A percentile compares a stretch with the other conserved stretches of the same genome.
phyloP scores from a whole-genome alignment of 2,329 filamentous ascomycete genomes.

The Diaporthe capsici region DNA sequence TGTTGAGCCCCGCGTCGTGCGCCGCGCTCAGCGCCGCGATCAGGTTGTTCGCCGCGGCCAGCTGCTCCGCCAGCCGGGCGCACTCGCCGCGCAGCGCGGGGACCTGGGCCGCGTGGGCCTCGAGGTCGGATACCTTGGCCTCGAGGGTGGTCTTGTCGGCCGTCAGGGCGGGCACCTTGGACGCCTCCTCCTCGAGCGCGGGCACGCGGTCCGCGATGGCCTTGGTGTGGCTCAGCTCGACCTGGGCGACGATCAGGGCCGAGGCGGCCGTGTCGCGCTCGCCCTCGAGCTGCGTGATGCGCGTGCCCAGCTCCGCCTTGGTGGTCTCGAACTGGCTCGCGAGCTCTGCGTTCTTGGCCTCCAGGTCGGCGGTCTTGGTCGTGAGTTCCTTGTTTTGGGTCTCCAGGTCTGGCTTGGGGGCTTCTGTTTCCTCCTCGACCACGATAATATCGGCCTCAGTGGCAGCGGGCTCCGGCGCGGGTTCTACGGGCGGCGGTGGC shows the following conservation, averaged over 20 bases:
- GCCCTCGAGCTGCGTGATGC: slow-evolving; percentile 23
- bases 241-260: slow-evolving; percentile 25
- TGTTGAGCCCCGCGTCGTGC: slow-evolving; percentile 5
- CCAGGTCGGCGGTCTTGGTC: slow-evolving; percentile 29
- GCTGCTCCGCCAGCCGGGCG: slow-evolving; percentile 39
- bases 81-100: slow-evolving; percentile 34
- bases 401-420: slow-evolving; percentile 4
- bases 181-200: slow-evolving; percentile 31
- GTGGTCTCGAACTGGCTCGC: slow-evolving; percentile 11
- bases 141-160: slow-evolving; percentile 36
- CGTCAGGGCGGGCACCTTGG: slow-evolving; percentile 32
- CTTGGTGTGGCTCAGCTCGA: slow-evolving; percentile 25
- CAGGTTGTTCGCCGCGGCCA: slow-evolving; percentile 39
- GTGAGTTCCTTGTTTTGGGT: slow-evolving; percentile 36
- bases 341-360: slow-evolving; percentile 39
- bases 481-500: slow-evolving; percentile 19
- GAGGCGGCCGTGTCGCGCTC: slow-evolving; percentile 10
- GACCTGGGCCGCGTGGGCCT: slow-evolving; percentile 35
- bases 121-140: slow-evolving; percentile 36
- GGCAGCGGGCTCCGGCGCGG: neutral
- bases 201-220: slow-evolving; percentile 26
- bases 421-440: neutral
- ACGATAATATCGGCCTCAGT: slow-evolving; percentile 26
- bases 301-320: slow-evolving; percentile 23
- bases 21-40: slow-evolving; percentile 40